Conservation (phyloP, 116 monocot species). For the Zostera marina region DNA sequence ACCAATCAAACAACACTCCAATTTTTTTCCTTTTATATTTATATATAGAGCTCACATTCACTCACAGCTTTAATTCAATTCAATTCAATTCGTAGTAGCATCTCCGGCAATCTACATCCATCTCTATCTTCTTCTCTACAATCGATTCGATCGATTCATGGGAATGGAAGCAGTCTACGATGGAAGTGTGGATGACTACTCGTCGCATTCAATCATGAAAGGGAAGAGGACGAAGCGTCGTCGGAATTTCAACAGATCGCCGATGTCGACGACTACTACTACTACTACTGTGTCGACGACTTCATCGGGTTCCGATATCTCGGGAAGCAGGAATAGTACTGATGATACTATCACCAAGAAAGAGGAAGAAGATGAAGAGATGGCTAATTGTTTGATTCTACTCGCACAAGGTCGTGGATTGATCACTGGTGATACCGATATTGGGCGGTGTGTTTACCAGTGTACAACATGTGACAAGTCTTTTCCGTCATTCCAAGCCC, state of each 20-base stretch:
- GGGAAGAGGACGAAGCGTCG: constrained; percentile 29
- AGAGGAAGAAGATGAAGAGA: constrained; percentile 59
- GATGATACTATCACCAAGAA: constrained; percentile 7
- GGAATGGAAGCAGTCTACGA: too few species aligned
- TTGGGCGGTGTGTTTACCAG: constrained; percentile 21
- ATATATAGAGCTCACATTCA: too few species aligned
- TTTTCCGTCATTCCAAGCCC: constrained; percentile 73
- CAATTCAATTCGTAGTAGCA: too few species aligned
- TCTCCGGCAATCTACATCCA: too few species aligned
- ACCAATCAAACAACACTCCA: too few species aligned
- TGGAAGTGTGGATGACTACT: too few species aligned
- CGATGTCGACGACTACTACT: not conserved
- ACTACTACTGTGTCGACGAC: constrained; percentile 8
- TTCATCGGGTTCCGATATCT: constrained; percentile 16
- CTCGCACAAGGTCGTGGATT: constrained; percentile 36
- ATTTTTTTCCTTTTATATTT: too few species aligned
- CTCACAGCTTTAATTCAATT: too few species aligned
- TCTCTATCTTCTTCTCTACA: too few species aligned
- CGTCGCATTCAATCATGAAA: constrained; percentile 7
- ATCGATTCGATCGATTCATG: too few species aligned
- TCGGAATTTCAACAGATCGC: not conserved
- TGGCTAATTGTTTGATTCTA: constrained; percentile 72
- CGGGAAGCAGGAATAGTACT: constrained; percentile 2
- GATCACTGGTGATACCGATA: constrained; percentile 2
- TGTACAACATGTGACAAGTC: constrained; percentile 75